Percentiles rank a stretch among this genome's conserved stretches.
phyloP scores from a whole-genome alignment of 2,329 filamentous ascomycete species.

The Rhynchosporium agropyri region DNA sequence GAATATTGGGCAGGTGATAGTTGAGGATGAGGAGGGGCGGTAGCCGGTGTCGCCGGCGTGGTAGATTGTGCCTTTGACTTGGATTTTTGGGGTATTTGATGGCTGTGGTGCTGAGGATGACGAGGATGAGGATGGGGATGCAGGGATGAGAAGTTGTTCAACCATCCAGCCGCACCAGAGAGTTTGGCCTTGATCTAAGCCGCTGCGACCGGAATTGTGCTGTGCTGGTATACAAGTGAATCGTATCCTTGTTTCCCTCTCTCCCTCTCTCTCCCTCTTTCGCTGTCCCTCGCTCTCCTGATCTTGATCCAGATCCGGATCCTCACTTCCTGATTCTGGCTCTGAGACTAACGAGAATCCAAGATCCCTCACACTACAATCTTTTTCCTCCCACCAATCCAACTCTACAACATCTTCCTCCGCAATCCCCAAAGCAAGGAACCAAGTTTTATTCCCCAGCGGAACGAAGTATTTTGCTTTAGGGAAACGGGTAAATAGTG shows the following conservation, averaged over 20 bases:
- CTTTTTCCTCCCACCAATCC: slow-evolving; percentile 89
- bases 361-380: slow-evolving; percentile 58
- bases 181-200: slow-evolving; percentile 69
- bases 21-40: slow-evolving; percentile 63
- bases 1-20: slow-evolving; percentile 78
- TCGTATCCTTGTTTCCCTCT: slow-evolving; percentile 13
- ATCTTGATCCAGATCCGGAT: neutral
- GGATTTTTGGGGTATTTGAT: slow-evolving; percentile 36
- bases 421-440: slow-evolving; percentile 65
- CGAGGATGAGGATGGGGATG: slow-evolving; percentile 51
- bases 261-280: too few relatives aligned
- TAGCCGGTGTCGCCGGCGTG: slow-evolving; percentile 70
- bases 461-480: slow-evolving; percentile 89
- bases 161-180: slow-evolving; percentile 89
- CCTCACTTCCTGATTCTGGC: slow-evolving; percentile 64
- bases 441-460: slow-evolving; percentile 80
- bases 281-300: too few relatives aligned
- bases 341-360: slow-evolving; percentile 19
- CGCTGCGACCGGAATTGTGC: slow-evolving; percentile 70
- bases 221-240: slow-evolving; percentile 77
- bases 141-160: slow-evolving; percentile 40
- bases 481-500: slow-evolving; percentile 70
- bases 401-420: slow-evolving; percentile 72
- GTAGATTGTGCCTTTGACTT: slow-evolving; percentile 86
- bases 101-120: too few relatives aligned